Percentiles rank a stretch among this genome's conserved stretches.
phyloP scores from a whole-genome alignment of 2,329 filamentous ascomycete species.

The Aureobasidium pullulans region DNA sequence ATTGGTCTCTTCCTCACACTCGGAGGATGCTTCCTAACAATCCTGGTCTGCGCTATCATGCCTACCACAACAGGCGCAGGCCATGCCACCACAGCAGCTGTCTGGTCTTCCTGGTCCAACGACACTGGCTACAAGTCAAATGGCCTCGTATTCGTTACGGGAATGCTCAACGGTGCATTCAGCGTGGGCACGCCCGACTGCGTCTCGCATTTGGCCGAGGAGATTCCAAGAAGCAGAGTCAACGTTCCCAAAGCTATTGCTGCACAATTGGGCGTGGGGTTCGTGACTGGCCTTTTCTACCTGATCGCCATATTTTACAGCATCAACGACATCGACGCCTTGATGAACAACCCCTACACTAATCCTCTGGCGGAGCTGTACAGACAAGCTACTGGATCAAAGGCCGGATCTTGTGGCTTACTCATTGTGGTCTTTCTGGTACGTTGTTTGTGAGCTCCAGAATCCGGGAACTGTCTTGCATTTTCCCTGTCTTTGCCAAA shows the following conservation, averaged over 20 bases:
- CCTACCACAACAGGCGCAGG: conserved; percentile 37
- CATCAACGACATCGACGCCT: conserved; percentile 50
- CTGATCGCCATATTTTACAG: conserved; percentile 43
- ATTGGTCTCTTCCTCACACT: conserved; percentile 48
- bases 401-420: conserved; percentile 35
- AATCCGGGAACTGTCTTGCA: too few relatives aligned
- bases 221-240: conserved; percentile 46
- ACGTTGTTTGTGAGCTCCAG: not conserved
- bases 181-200: conserved; percentile 58
- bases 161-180: conserved; percentile 61
- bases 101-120: conserved; percentile 38
- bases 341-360: conserved; percentile 41
- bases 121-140: conserved; percentile 37
- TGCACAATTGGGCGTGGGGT: conserved; percentile 44
- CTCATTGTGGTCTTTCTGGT: conserved; percentile 40
- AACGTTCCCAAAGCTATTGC: conserved; percentile 50
- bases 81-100: conserved; percentile 31
- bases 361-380: conserved; percentile 60
- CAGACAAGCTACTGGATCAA: conserved; percentile 37
- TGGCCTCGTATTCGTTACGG: conserved; percentile 54
- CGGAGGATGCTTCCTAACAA: conserved; percentile 47
- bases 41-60: conserved; percentile 51
- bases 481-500: too few relatives aligned
- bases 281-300: conserved; percentile 44
- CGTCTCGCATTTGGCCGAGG: conserved; percentile 57